A percentile compares a stretch with the other conserved stretches of the same genome.
Conservation (phyloP, 495 filamentous ascomycete genomes). For the Tuber umbilicatum region DNA sequence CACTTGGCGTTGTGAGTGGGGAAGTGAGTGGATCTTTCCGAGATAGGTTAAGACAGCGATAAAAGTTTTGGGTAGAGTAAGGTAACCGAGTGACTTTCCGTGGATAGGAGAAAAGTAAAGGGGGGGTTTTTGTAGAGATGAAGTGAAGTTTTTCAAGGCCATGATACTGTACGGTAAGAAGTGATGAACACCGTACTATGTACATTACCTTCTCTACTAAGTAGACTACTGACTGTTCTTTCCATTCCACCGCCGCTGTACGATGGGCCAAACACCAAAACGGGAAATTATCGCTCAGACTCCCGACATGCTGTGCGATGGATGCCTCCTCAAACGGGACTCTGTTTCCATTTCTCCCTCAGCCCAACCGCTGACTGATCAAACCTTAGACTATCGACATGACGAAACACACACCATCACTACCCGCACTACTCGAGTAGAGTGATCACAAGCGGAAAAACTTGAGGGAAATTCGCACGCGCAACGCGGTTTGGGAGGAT, state of each 20-base stretch:
- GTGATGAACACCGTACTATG: no score
- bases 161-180: not conserved
- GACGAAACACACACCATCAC: not conserved
- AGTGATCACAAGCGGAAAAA: not conserved
- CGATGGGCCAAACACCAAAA: not conserved
- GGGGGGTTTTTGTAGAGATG: not conserved
- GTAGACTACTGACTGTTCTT: no score
- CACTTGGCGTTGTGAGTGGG: not conserved
- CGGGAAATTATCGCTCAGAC: not conserved
- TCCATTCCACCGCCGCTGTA: not conserved
- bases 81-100: not conserved
- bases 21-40: not conserved
- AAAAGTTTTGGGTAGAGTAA: no score
- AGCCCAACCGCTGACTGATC: not conserved
- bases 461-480: not conserved
- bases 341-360: not conserved
- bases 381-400: not conserved
- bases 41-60: no score
- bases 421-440: not conserved
- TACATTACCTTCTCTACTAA: not conserved
- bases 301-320: not conserved
- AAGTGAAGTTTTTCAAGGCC: not conserved
- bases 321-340: not conserved
- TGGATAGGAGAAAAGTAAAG: not conserved
- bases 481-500: not conserved